These are phyloP conservation scores for Annulohypoxylon nitens DNA, from an alignment of 495 filamentous ascomycete genomes.

Conservation along the genomic window DNA sequence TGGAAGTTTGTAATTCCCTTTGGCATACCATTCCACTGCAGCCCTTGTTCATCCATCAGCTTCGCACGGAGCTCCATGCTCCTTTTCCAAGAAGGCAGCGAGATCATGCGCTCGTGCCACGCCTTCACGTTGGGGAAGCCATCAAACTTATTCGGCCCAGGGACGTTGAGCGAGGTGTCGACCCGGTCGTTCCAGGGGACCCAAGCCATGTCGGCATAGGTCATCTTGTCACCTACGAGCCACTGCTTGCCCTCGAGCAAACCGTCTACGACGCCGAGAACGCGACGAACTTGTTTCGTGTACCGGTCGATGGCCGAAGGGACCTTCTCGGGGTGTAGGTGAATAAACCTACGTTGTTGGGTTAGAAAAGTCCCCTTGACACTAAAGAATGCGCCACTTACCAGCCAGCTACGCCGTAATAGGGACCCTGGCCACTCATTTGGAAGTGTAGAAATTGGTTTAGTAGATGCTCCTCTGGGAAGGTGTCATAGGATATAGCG, in stretches of 20 bases:
- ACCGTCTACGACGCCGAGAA: conserved; percentile 60
- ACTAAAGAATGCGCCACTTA: background rate
- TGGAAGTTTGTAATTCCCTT: background rate
- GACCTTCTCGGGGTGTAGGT: conserved; percentile 61
- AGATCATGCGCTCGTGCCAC: conserved; percentile 39
- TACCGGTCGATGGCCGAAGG: conserved; percentile 63
- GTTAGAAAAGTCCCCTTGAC: background rate
- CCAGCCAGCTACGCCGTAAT: conserved; percentile 67
- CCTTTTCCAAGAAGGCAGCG: background rate
- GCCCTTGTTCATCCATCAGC: conserved; percentile 6
- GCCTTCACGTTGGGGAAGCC: conserved; percentile 28
- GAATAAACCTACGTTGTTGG: conserved; percentile 36
- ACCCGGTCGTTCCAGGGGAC: conserved; percentile 55
- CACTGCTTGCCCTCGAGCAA: conserved; percentile 54
- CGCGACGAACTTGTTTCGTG: conserved; percentile 60
- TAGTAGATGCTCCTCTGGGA: background rate
- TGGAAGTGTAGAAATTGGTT: conserved; percentile 80
- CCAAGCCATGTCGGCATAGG: conserved; percentile 60
- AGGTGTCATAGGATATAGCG: conserved; percentile 33
- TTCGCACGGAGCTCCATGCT: background rate
- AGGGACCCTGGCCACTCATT: conserved; percentile 76
- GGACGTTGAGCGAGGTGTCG: conserved; percentile 12
- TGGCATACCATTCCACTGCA: background rate
- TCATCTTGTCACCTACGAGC: conserved; percentile 65
- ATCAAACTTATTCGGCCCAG: conserved; percentile 38